phyloP scores from a whole-genome alignment of 129 eudicot species.

The Arctium lappa region DNA sequence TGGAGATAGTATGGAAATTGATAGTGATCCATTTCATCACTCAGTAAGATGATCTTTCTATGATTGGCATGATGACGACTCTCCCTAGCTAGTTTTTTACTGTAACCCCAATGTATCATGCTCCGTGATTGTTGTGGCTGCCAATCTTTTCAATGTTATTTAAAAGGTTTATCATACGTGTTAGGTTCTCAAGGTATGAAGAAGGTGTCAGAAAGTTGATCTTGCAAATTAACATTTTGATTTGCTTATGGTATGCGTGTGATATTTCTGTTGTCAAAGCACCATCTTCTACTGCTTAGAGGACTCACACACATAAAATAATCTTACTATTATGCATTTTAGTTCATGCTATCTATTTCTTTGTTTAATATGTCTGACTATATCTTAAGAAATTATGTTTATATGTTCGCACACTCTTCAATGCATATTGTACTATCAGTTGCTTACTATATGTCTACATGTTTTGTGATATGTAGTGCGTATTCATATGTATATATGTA shows the following conservation, averaged over 20 bases:
- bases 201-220: not conserved
- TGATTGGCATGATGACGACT: not conserved
- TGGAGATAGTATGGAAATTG: slow-evolving; percentile 77
- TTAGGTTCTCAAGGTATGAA: not conserved
- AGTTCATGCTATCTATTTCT: not conserved
- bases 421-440: not conserved
- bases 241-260: not conserved
- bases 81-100: not conserved
- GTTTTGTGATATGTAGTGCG: not conserved
- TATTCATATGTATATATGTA: not conserved
- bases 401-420: not conserved
- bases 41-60: slow-evolving; percentile 36
- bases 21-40: slow-evolving; percentile 52
- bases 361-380: not conserved
- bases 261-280: not conserved
- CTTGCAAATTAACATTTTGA: not conserved
- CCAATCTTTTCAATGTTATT: not conserved
- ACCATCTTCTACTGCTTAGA: not conserved
- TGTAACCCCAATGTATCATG: not conserved
- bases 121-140: not conserved
- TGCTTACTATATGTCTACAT: not conserved
- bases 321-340: slow-evolving; percentile 6
- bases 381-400: not conserved
- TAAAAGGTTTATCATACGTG: not conserved
- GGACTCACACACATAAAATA: not conserved